Percentiles rank a stretch among this genome's conserved stretches.
phyloP scores from a whole-genome alignment of 2,329 filamentous ascomycete species.

The Pyrenochaeta sp. region DNA sequence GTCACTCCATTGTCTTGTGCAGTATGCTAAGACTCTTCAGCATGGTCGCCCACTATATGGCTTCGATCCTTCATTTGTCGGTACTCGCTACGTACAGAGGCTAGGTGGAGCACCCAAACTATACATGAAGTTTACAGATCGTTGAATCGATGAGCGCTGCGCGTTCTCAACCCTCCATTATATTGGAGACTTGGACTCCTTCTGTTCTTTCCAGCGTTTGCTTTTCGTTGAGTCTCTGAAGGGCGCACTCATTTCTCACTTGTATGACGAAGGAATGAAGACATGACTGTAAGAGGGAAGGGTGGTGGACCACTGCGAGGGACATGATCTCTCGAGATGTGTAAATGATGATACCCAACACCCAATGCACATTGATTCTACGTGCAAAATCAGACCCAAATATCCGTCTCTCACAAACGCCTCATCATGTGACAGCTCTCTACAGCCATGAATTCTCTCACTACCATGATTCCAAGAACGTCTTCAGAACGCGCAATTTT shows the following conservation, averaged over 20 bases:
- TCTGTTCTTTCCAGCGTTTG: not conserved
- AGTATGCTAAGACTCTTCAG: slow-evolving; percentile 14
- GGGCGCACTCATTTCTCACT: not conserved
- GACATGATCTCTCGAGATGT: not conserved
- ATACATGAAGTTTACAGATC: no score
- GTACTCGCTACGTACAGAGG: slow-evolving; percentile 1
- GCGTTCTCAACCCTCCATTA: no score
- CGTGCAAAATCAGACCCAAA: no score
- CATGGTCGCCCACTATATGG: slow-evolving; percentile 35
- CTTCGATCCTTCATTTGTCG: slow-evolving; percentile 27
- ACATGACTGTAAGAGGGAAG: not conserved
- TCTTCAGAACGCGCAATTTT: no score
- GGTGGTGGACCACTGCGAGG: not conserved
- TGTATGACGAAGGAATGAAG: not conserved
- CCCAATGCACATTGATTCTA: not conserved
- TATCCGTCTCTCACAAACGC: no score
- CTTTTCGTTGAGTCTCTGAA: not conserved
- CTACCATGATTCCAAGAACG: no score
- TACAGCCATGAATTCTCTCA: no score
- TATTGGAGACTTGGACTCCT: no score
- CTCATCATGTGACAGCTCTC: no score
- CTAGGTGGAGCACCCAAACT: not conserved
- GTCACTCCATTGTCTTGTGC: not conserved
- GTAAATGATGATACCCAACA: slow-evolving; percentile 1
- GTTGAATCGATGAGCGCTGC: no score